Evolutionary conservation across 176 grass and related monocot species (phyloP).

Genomic region (Musa troglodytarum): DNA sequence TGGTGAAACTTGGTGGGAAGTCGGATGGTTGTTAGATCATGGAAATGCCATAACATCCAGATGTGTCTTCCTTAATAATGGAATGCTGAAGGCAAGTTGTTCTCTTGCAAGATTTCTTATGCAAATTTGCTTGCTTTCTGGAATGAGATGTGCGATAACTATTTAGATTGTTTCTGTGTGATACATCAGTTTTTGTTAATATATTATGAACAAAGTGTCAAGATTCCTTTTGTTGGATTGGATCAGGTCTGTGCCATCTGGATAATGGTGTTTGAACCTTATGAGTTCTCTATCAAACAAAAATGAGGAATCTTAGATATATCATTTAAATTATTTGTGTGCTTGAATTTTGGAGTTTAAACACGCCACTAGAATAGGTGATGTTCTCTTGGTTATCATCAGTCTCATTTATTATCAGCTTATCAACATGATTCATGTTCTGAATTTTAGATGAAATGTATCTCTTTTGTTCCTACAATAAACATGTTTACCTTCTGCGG

Average conservation of each 20-base stretch:
- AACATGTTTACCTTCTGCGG: neutral
- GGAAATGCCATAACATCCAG: conserved; percentile 58
- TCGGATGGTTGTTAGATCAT: conserved; percentile 56
- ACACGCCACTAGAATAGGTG: neutral
- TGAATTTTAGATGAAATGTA: neutral
- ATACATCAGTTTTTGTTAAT: too few relatives aligned
- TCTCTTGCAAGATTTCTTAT: neutral
- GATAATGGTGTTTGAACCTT: neutral
- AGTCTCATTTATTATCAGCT: neutral
- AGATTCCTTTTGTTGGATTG: too few relatives aligned
- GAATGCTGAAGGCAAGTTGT: conserved; percentile 54
- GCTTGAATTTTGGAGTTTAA: neutral
- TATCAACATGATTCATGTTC: neutral
- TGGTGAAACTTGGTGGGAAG: conserved; percentile 49
- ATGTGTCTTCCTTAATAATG: conserved; percentile 44
- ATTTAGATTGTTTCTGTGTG: too few relatives aligned
- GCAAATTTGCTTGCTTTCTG: too few relatives aligned
- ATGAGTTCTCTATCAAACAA: neutral
- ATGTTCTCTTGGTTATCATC: neutral
- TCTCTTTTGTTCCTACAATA: neutral
- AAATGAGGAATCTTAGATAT: neutral
- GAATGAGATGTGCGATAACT: too few relatives aligned
- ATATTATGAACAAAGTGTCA: too few relatives aligned
- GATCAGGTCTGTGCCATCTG: too few relatives aligned
- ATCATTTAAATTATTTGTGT: neutral